Conservation (phyloP, 306 rosid genomes). For the Acacia acuminata region DNA sequence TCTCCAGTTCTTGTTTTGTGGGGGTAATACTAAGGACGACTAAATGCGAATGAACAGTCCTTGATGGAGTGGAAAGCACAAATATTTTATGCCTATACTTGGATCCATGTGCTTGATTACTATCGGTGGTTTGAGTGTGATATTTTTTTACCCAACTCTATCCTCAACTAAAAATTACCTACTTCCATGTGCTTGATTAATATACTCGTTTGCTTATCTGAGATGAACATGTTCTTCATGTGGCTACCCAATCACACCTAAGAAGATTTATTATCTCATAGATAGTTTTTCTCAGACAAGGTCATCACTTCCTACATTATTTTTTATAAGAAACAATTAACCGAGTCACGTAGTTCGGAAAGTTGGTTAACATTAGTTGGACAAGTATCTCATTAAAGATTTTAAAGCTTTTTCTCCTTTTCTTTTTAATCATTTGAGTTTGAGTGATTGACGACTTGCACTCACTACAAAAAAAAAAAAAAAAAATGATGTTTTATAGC, state of each 20-base stretch:
- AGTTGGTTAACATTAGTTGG: too few species aligned
- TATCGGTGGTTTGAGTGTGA: not conserved
- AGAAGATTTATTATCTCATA: not conserved
- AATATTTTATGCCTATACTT: not conserved
- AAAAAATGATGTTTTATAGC: too few species aligned
- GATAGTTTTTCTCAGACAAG: too few species aligned
- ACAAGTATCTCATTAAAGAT: too few species aligned
- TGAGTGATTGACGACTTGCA: too few species aligned
- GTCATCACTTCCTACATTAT: too few species aligned
- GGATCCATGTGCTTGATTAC: not conserved
- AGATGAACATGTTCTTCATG: not conserved
- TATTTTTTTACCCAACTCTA: not conserved
- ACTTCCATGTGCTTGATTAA: not conserved
- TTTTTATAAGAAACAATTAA: too few species aligned
- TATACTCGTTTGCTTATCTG: too few species aligned
- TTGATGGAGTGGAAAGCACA: not conserved
- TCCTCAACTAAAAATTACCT: not conserved
- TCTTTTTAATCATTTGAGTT: too few species aligned
- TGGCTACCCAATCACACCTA: not conserved
- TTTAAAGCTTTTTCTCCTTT: too few species aligned
- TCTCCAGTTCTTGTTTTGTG: not conserved
- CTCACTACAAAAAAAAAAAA: too few species aligned
- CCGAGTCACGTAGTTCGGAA: too few species aligned
- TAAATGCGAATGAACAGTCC: not conserved
- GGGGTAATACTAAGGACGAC: not conserved